Evolutionary conservation across 306 rosid genomes (phyloP).

Genomic region (Carpinus viminea): DNA sequence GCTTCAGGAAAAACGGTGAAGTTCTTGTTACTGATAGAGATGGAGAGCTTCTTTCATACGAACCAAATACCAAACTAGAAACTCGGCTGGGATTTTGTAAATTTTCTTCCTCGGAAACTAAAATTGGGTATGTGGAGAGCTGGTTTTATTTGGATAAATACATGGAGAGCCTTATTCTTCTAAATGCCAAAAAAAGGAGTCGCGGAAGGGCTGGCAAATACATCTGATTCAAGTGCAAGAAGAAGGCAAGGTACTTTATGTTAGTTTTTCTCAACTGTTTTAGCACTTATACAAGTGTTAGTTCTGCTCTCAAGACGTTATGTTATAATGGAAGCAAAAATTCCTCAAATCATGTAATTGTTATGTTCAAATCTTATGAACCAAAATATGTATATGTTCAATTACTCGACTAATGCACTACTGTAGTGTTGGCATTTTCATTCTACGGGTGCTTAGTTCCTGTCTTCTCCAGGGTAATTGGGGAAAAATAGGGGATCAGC

Average conservation of each 20-base stretch:
- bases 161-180: neutral
- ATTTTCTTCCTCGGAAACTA: too few species aligned
- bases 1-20: neutral
- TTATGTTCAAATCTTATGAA: too few species aligned
- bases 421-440: too few species aligned
- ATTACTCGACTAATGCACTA: too few species aligned
- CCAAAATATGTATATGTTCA: too few species aligned
- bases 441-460: too few species aligned
- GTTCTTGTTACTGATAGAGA: neutral
- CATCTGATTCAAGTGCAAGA: neutral
- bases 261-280: neutral
- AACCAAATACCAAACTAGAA: neutral
- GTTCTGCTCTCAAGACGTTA: neutral
- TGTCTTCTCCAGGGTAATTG: too few species aligned
- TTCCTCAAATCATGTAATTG: too few species aligned
- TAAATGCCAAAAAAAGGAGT: neutral
- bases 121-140: too few species aligned
- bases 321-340: neutral
- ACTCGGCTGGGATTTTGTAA: neutral
- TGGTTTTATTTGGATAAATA: neutral
- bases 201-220: too few species aligned
- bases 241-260: neutral
- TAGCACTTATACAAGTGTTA: neutral
- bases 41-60: slow-evolving; percentile 16
- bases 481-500: too few species aligned